phyloP scores from a whole-genome alignment of 2,329 filamentous ascomycete genomes.

The Fusarium sp. region DNA sequence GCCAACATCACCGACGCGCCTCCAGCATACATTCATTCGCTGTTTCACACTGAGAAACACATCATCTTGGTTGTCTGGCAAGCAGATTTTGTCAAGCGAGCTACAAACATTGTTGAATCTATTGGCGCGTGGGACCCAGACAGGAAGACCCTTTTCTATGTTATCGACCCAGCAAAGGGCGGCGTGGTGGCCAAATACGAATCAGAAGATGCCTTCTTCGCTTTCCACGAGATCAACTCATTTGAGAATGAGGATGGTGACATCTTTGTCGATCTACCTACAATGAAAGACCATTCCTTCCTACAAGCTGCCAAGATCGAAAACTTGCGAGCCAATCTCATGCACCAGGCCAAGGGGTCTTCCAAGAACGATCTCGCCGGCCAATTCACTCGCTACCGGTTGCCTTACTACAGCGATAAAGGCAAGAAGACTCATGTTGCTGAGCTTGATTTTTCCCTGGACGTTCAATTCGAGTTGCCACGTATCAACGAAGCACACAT shows the following conservation, averaged over 20 bases:
- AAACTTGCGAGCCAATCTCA: conserved; percentile 23
- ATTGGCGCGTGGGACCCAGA: conserved; percentile 11
- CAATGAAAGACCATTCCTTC: not conserved
- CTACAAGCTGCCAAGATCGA: not conserved
- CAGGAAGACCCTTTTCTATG: conserved; percentile 12
- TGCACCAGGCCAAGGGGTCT: conserved; percentile 1
- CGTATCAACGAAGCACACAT: not conserved
- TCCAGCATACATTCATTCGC: conserved; percentile 13
- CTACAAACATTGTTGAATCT: conserved; percentile 5
- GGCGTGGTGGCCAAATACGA: conserved; percentile 16
- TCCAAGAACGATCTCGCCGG: conserved; percentile 7
- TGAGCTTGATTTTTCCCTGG: conserved; percentile 9
- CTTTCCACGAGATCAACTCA: conserved; percentile 15
- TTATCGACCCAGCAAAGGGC: conserved; percentile 6
- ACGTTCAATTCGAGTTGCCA: not conserved
- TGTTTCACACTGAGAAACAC: conserved; percentile 15
- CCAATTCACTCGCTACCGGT: conserved; percentile 19
- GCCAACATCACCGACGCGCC: conserved; percentile 27
- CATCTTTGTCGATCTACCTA: conserved; percentile 19
- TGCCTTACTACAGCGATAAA: conserved; percentile 1
- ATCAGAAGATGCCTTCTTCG: conserved; percentile 17
- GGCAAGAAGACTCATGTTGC: not conserved
- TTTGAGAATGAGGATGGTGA: conserved; percentile 16
- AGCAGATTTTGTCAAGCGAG: conserved; percentile 8
- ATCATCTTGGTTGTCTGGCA: conserved; percentile 25